These are phyloP conservation scores for Pleurozium schreberi DNA, from an alignment of 225 moss, liverwort and hornwort species.

Conservation along the genomic window DNA sequence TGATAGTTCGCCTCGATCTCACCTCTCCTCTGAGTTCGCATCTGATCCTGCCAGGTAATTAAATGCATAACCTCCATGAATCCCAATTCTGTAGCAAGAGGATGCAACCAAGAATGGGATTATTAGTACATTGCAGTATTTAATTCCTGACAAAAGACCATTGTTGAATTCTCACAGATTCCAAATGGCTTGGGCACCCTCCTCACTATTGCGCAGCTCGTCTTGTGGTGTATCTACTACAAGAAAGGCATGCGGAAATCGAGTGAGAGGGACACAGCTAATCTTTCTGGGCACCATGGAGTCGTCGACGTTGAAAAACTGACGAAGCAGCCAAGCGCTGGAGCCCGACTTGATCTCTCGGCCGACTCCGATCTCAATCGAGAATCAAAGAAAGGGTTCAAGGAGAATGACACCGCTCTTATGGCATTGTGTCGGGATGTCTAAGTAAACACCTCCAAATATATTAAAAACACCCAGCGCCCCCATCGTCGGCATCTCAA, in stretches of 20 bases:
- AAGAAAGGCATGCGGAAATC: slow-evolving; percentile 6
- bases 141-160: background rate
- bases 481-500: background rate
- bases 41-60: background rate
- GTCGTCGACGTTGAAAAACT: slow-evolving; percentile 5
- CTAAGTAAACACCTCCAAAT: background rate
- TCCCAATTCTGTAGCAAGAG: background rate
- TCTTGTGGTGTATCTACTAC: slow-evolving; percentile 26
- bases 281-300: background rate
- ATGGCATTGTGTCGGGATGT: slow-evolving; percentile 22
- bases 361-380: background rate
- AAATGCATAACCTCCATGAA: background rate
- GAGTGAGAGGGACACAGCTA: background rate
- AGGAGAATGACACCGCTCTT: slow-evolving; percentile 14
- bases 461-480: background rate
- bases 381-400: background rate
- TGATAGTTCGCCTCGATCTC: background rate
- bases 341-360: background rate
- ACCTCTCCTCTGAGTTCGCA: background rate
- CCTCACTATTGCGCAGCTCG: slow-evolving; percentile 12
- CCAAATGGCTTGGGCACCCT: slow-evolving; percentile 42
- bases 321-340: background rate
- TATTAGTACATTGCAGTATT: background rate
- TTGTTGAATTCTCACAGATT: slow-evolving; percentile 9
- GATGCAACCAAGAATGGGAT: background rate